Conservation (phyloP, 441 rosid genomes). For the Gossypium aridum region DNA sequence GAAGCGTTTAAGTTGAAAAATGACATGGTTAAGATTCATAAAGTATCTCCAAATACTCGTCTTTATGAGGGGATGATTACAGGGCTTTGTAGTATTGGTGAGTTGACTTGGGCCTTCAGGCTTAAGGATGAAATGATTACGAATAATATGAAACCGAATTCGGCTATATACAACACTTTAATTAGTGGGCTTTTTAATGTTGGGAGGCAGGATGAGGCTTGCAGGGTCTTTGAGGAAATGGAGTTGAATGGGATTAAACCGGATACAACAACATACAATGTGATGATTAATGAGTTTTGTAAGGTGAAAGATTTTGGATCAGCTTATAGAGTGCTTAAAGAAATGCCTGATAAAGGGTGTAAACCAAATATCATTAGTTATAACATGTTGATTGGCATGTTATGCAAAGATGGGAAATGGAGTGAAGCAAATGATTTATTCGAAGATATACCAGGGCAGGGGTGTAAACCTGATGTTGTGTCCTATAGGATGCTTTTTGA, state of each 20-base stretch:
- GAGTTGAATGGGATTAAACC: slow-evolving; percentile 38
- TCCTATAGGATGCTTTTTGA: slow-evolving; percentile 70
- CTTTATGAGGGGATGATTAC: slow-evolving; percentile 48
- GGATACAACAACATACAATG: slow-evolving; percentile 57
- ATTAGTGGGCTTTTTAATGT: slow-evolving; percentile 40
- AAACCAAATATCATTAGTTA: slow-evolving; percentile 61
- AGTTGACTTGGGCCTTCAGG: slow-evolving; percentile 41
- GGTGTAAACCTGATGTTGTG: slow-evolving; percentile 58
- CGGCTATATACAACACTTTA: slow-evolving; percentile 50
- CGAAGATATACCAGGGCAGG: slow-evolving; percentile 74
- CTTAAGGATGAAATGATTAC: slow-evolving; percentile 60
- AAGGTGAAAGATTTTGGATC: slow-evolving; percentile 41
- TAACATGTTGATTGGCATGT: slow-evolving; percentile 46
- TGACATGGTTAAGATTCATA: slow-evolving; percentile 40
- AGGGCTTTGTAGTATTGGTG: slow-evolving; percentile 39
- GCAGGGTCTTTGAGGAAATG: slow-evolving; percentile 51
- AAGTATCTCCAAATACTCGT: slow-evolving; percentile 31
- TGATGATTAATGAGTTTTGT: slow-evolving; percentile 46
- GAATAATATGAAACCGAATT: slow-evolving; percentile 34
- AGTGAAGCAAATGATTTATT: slow-evolving; percentile 54
- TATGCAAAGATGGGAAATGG: slow-evolving; percentile 51
- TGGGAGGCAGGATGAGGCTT: slow-evolving; percentile 50
- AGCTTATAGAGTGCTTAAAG: slow-evolving; percentile 45
- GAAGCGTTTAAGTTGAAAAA: slow-evolving; percentile 64
- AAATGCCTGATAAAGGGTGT: slow-evolving; percentile 47